Percentiles rank a stretch among this genome's conserved stretches.
Conservation (phyloP, 306 rosid species). For the Quercus alba region DNA sequence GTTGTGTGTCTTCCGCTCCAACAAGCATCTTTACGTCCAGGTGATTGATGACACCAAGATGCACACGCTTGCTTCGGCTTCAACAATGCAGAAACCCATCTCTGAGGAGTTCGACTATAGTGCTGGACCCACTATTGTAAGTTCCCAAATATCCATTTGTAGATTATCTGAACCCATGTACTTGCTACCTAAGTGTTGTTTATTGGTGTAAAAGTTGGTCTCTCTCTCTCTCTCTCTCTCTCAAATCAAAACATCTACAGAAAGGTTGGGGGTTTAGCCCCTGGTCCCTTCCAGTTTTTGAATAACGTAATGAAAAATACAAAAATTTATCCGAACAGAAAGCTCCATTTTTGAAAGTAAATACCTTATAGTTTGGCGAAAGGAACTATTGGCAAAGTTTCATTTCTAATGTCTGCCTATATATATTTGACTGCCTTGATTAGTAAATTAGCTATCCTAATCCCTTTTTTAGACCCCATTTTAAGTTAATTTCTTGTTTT, state of each 20-base stretch:
- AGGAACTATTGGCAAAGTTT: not conserved
- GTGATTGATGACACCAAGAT: constrained; percentile 92
- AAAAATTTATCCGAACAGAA: no score
- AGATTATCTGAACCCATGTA: not conserved
- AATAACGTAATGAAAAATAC: no score
- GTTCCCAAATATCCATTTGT: constrained; percentile 26
- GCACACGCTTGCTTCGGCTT: constrained; percentile 93
- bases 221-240: not conserved
- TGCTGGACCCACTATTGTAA: constrained; percentile 82
- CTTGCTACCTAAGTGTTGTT: constrained; percentile 4
- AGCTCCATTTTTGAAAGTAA: no score
- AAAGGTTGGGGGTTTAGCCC: not conserved
- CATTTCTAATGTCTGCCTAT: not conserved
- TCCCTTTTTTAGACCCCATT: not conserved
- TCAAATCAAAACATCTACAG: not conserved
- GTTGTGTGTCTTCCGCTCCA: constrained; percentile 83
- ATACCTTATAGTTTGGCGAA: not conserved
- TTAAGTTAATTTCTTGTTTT: not conserved
- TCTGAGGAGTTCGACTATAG: constrained; percentile 68
- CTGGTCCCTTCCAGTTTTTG: no score
- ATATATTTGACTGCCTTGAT: not conserved
- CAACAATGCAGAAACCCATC: constrained; percentile 79
- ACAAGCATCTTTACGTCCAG: constrained; percentile 89
- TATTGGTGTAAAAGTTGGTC: not conserved
- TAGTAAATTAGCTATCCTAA: not conserved